Base-by-base conservation (phyloP, 371 early-diverging fungal genomes). In the Rhizopus sp. region DNA sequence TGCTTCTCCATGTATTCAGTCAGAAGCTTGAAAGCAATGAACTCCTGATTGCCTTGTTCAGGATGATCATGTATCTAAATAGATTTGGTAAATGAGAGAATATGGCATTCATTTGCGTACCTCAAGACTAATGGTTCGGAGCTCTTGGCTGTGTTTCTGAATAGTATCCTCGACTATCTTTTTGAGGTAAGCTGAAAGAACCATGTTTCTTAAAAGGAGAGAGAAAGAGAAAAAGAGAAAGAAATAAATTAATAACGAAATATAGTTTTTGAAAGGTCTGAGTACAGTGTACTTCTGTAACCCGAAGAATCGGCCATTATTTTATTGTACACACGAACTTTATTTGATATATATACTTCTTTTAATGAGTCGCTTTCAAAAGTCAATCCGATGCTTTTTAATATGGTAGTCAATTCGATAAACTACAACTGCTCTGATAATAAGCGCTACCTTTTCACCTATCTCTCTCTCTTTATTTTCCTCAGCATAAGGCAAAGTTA, bases 11-110 rank as follows among this genome's bases (percentile, higher is more conserved):
- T 64, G 53, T 79, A 88, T n/a, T 80, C 71, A 5, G 82, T 78
- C 61, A 89, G 67, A 13, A 73, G 47, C 7, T 66, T 50, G 54
- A 72, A 73, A 0, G 88, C 85, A 41, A 71, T 59, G 50, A 66
- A 68, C 51, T 89, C 89, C 31, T 81, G 59, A 51, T 80, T 64
- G 16, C 82, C 83, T 8, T 78, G 58, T 70, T 89, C 89, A 7
- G 89, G 89, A 57, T 87, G 57, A 35, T 75, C 73, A 50, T 89
- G 88, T 54, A 89, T 83, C 78, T 81, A 39, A 23, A 23, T 23
- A 23, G 23, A 2, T 0, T 23, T 23, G 23, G 2, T 23, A 23
- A 23, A 29, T 23, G 37, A 32, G 42, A 38, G 6, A 34, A n/a
- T 29, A n/a, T 32, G 16, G 5, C 17, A 48, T 33, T 3, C 16